These are phyloP conservation scores for Apiotrichum montevideense DNA, from an alignment of 1,284 basidiomycete genomes.

Conservation along the genomic window DNA sequence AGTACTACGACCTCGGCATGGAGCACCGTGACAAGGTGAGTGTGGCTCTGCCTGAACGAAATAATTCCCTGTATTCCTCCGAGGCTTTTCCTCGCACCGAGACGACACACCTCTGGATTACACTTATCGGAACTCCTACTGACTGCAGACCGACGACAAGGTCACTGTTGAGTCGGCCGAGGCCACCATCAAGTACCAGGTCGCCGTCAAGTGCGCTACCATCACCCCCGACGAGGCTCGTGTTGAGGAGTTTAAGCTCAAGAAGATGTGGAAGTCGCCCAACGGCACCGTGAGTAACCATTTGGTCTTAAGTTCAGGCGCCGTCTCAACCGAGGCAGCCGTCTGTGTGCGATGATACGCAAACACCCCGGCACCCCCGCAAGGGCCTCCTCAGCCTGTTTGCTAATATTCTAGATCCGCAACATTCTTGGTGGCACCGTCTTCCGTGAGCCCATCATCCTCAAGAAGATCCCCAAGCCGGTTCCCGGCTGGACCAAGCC, in stretches of 20 bases:
- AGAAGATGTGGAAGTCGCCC: conserved; percentile 95
- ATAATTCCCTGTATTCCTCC: conserved; percentile 5
- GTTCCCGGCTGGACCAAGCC: conserved; percentile 96
- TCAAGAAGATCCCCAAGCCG: conserved; percentile 82
- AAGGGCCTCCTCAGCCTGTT: not conserved
- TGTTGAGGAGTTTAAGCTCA: conserved; percentile 78
- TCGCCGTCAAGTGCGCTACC: conserved; percentile 81
- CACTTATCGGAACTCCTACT: not conserved
- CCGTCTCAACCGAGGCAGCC: not conserved
- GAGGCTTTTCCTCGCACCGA: conserved; percentile 5
- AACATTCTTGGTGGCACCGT: conserved; percentile 97
- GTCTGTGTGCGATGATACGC: not conserved
- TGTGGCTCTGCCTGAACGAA: conserved; percentile 4
- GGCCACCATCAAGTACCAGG: conserved; percentile 77
- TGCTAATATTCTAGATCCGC: conserved; percentile 59
- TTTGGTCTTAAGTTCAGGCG: not conserved
- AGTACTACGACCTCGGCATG: conserved; percentile 95
- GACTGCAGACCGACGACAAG: conserved; percentile 75
- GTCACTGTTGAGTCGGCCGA: conserved; percentile 91
- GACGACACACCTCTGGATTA: not conserved
- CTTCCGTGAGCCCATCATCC: conserved; percentile 96
- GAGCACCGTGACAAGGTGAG: conserved; percentile 80
- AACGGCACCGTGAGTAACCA: conserved; percentile 72
- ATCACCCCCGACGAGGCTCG: conserved; percentile 88
- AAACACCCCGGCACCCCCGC: too few species aligned